Base-by-base conservation (phyloP, 179 eudicot genomes). In the Carnegiea gigantea region DNA sequence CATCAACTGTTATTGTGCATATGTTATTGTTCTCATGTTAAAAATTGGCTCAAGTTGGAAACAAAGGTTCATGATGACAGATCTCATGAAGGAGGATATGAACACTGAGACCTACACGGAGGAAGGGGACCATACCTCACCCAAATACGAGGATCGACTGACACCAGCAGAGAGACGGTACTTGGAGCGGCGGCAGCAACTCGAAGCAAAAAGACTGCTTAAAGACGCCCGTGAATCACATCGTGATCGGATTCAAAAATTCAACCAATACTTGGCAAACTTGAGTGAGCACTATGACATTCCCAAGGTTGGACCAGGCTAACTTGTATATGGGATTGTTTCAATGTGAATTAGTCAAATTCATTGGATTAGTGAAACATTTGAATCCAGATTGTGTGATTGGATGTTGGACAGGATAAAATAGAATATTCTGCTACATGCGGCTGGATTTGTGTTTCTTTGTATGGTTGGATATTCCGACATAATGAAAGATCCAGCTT, bases 231-330 rank as follows among this genome's bases (percentile, higher is more conserved):
- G 85, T 30, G 93, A 92, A 82, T 95, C 98, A 18, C 97, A 95
- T 75, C 93, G 97, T 67, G 95, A 93, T 73, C 86, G 95, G 9
- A 81, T 95, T 84, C 79, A 91, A 54, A 93, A 91, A 24, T 93
- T 95, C 85, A 95, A 95, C 73, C 91, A 89, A 82, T 92, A 94
- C 82, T 84, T 95, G 14, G 98, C 97, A 7, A 93, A 95, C 81
- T 82, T 95, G 86, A 95, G 93, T 21, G 98, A 93, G 85, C 98
- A 93, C 84, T 91, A 93, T 51, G 98, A 95, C 89, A 95, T 93
- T 80, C 98, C 98, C 5, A 95, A 95, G 89, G 98, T 93, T 68
- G 98, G 98, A 70, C 98, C 98, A 15, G 98, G 98, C 36, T 82
- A 75, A 82, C 4, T 65, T 53, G 64, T 78, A 7, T 60, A 26